Evolutionary conservation across 371 early-diverging fungal genomes (phyloP).

Genomic region (Mortierella sp.): DNA sequence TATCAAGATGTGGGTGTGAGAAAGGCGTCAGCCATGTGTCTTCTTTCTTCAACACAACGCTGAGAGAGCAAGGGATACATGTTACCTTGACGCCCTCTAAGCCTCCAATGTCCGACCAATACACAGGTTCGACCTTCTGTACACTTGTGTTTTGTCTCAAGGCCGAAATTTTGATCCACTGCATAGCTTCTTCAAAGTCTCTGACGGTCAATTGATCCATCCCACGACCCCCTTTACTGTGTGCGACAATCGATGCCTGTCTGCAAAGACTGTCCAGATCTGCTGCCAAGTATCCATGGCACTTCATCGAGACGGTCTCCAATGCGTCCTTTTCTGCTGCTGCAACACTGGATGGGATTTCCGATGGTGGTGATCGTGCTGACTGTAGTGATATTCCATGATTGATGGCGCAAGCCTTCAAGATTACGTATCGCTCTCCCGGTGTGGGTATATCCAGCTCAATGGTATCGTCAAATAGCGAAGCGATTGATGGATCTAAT

Average conservation of each 20-base stretch:
- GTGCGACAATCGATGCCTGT: constrained; percentile 47
- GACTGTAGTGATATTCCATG: constrained; percentile 6
- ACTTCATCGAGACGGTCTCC: constrained; percentile 49
- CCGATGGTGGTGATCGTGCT: not conserved
- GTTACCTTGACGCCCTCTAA: constrained; percentile 83
- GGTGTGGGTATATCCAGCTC: constrained; percentile 67
- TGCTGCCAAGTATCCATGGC: constrained; percentile 69
- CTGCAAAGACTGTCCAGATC: constrained; percentile 65
- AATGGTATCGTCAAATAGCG: constrained; percentile 53
- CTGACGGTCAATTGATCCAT: constrained; percentile 17
- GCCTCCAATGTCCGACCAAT: constrained; percentile 97
- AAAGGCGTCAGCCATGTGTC: not conserved
- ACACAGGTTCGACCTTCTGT: constrained; percentile 63
- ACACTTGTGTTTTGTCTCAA: constrained; percentile 55
- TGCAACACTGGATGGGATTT: not conserved
- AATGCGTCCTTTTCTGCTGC: constrained; percentile 11
- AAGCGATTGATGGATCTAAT: constrained; percentile 19
- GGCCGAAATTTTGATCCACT: constrained; percentile 53
- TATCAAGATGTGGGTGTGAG: constrained; percentile 6
- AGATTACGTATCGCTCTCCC: constrained; percentile 57
- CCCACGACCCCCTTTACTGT: constrained; percentile 22
- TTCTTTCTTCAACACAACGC: too few relatives aligned
- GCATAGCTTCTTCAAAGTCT: constrained; percentile 37
- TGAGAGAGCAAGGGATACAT: not conserved
- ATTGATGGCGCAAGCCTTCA: constrained; percentile 44